phyloP scores from a whole-genome alignment of 768 basidiomycete species.

The Mycena latifolia region DNA sequence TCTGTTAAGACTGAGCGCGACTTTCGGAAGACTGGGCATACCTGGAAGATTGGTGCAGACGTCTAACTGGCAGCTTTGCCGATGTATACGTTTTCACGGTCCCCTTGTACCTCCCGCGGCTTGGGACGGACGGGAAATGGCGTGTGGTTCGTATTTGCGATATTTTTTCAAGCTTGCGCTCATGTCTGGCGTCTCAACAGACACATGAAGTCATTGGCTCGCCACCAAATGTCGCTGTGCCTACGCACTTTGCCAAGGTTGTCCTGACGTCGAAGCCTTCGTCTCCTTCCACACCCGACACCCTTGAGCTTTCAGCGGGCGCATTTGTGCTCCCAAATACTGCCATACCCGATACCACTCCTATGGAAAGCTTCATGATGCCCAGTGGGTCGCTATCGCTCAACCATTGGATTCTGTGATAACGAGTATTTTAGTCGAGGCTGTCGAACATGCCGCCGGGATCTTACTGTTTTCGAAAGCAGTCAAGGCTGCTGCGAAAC shows the following conservation, averaged over 20 bases:
- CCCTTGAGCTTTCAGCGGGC: slow-evolving; percentile 85
- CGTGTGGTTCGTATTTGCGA: slow-evolving; percentile 77
- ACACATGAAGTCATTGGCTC: slow-evolving; percentile 95
- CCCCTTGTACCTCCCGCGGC: slow-evolving; percentile 93
- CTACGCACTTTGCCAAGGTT: slow-evolving; percentile 98
- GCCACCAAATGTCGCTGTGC: slow-evolving; percentile 91
- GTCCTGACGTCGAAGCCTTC: slow-evolving; percentile 82
- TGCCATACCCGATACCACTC: slow-evolving; percentile 87
- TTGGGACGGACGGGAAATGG: slow-evolving; percentile 93
- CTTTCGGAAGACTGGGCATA: slow-evolving; percentile 89
- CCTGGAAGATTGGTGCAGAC: slow-evolving; percentile 94
- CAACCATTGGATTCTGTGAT: background rate
- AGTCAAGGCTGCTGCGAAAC: slow-evolving; percentile 79
- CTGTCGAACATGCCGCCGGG: slow-evolving; percentile 92
- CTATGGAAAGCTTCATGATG: slow-evolving; percentile 83
- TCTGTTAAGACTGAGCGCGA: background rate
- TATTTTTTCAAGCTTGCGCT: background rate
- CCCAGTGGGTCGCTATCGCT: slow-evolving; percentile 67
- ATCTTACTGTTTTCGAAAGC: slow-evolving; percentile 88
- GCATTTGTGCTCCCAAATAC: slow-evolving; percentile 98
- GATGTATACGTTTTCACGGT: slow-evolving; percentile 99
- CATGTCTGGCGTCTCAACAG: slow-evolving; percentile 52
- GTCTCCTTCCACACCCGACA: slow-evolving; percentile 77
- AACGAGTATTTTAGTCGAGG: slow-evolving; percentile 72
- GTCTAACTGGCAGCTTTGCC: slow-evolving; percentile 86